Conservation (phyloP, 2,329 filamentous ascomycete species). For the Didymella glomerata region DNA sequence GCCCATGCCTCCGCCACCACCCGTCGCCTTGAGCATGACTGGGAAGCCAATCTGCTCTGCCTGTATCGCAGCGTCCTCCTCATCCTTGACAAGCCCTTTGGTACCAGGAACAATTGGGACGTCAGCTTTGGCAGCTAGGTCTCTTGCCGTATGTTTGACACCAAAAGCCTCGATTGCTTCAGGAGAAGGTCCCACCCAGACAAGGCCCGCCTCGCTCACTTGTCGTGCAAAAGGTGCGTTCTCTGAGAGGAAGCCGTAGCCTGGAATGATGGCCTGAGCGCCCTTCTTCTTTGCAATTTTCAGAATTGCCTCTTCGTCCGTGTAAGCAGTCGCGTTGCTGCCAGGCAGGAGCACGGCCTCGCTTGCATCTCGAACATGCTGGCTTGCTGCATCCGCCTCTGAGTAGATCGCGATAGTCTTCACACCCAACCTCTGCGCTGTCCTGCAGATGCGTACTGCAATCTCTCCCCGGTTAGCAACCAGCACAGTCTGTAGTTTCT, state of each 20-base stretch:
- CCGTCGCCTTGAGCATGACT: slow-evolving; percentile 65
- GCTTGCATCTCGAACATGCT: slow-evolving; percentile 64
- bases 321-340: slow-evolving; percentile 60
- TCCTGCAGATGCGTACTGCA: slow-evolving; percentile 60
- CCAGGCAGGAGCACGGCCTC: slow-evolving; percentile 61
- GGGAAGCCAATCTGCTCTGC: slow-evolving; percentile 60
- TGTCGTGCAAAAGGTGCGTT: slow-evolving; percentile 67
- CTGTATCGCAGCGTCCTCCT: slow-evolving; percentile 58
- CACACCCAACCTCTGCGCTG: slow-evolving; percentile 60
- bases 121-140: slow-evolving; percentile 60
- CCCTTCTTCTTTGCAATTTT: slow-evolving; percentile 59
- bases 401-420: slow-evolving; percentile 67
- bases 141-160: slow-evolving; percentile 66
- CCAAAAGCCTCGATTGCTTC: slow-evolving; percentile 64
- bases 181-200: slow-evolving; percentile 67
- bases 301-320: slow-evolving; percentile 59
- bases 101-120: slow-evolving; percentile 66
- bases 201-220: slow-evolving; percentile 63
- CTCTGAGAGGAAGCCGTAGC: slow-evolving; percentile 73
- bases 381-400: slow-evolving; percentile 59
- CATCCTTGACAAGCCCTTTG: slow-evolving; percentile 57
- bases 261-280: slow-evolving; percentile 69
- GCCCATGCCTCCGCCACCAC: slow-evolving; percentile 77
- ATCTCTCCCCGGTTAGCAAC: slow-evolving; percentile 70
- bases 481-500: slow-evolving; percentile 60